Conservation (phyloP, 2,329 filamentous ascomycete species). For the Allantophomopsis lycopodina region DNA sequence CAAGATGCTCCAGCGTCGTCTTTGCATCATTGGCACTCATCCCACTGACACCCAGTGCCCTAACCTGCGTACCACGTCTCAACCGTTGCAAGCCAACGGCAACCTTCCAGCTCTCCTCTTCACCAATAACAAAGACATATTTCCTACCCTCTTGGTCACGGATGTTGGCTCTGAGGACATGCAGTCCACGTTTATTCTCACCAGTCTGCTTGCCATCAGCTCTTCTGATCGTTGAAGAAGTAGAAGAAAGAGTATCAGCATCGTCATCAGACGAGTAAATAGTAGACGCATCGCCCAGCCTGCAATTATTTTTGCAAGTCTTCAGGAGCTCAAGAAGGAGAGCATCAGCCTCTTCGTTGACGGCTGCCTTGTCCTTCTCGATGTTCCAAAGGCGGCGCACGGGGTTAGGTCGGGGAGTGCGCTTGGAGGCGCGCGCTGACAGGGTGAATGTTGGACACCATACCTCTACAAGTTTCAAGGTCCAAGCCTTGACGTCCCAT, state of each 20-base stretch:
- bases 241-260: slow-evolving; percentile 1
- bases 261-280: slow-evolving; percentile 8
- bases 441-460: slow-evolving; percentile 56
- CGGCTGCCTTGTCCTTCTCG: slow-evolving; percentile 21
- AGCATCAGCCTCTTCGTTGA: slow-evolving; percentile 51
- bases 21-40: slow-evolving; percentile 40
- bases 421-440: slow-evolving; percentile 21
- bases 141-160: slow-evolving; percentile 53
- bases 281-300: slow-evolving; percentile 23
- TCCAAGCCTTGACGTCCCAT: slow-evolving; percentile 99
- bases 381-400: slow-evolving; percentile 22
- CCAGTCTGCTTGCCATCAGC: slow-evolving; percentile 27
- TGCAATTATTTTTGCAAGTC: slow-evolving; percentile 51
- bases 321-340: slow-evolving; percentile 48
- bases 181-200: slow-evolving; percentile 39
- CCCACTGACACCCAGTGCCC: slow-evolving; percentile 42
- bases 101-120: slow-evolving; percentile 57
- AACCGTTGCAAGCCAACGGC: slow-evolving; percentile 45
- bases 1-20: slow-evolving; percentile 41
- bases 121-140: slow-evolving; percentile 49
- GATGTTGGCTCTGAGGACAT: slow-evolving; percentile 49
- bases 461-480: slow-evolving; percentile 83
- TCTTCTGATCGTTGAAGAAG: background rate
- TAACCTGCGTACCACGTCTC: slow-evolving; percentile 43
- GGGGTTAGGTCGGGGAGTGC: slow-evolving; percentile 18